Percentiles rank a stretch among this genome's conserved stretches.
phyloP scores from a whole-genome alignment of 2,329 filamentous ascomycete genomes.

The Taxawa tesnikishii region DNA sequence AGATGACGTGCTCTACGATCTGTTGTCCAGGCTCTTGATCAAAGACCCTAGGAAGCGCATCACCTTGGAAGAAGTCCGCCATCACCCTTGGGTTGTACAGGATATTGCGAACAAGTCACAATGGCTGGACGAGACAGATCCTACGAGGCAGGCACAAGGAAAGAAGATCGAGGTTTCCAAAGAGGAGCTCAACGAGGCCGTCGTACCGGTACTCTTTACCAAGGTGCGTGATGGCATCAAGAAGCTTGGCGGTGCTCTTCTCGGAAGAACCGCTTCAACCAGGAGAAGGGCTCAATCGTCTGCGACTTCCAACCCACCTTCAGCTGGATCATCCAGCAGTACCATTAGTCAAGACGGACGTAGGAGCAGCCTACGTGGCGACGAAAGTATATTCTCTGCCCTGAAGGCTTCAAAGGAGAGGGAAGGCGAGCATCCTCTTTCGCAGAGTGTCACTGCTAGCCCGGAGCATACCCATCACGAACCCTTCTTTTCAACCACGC shows the following conservation, averaged over 20 bases:
- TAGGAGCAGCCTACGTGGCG: constrained; percentile 45
- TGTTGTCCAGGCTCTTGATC: constrained; percentile 65
- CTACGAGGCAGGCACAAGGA: constrained; percentile 62
- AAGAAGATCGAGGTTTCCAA: constrained; percentile 87
- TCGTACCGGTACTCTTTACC: constrained; percentile 80
- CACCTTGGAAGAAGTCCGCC: constrained; percentile 80
- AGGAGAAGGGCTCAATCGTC: constrained; percentile 6
- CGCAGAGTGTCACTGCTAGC: constrained; percentile 61
- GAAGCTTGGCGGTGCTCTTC: constrained; percentile 39
- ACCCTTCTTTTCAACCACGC: constrained; percentile 3
- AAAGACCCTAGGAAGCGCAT: constrained; percentile 89
- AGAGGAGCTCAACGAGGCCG: constrained; percentile 77
- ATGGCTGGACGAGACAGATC: constrained; percentile 95
- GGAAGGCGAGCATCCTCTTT: constrained; percentile 57
- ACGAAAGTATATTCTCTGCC: constrained; percentile 42
- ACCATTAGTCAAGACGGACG: constrained; percentile 43
- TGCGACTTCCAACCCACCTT: constrained; percentile 5
- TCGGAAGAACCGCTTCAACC: constrained; percentile 13
- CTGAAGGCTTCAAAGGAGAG: constrained; percentile 34
- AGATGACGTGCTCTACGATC: constrained; percentile 65
- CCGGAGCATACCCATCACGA: constrained; percentile 34
- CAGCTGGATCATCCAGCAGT: constrained; percentile 38
- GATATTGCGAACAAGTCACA: constrained; percentile 60
- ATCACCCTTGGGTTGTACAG: constrained; percentile 79
- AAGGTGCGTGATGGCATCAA: constrained; percentile 67